phyloP scores from a whole-genome alignment of 805 yeast genomes.

The Lipomyces starkeyi region DNA sequence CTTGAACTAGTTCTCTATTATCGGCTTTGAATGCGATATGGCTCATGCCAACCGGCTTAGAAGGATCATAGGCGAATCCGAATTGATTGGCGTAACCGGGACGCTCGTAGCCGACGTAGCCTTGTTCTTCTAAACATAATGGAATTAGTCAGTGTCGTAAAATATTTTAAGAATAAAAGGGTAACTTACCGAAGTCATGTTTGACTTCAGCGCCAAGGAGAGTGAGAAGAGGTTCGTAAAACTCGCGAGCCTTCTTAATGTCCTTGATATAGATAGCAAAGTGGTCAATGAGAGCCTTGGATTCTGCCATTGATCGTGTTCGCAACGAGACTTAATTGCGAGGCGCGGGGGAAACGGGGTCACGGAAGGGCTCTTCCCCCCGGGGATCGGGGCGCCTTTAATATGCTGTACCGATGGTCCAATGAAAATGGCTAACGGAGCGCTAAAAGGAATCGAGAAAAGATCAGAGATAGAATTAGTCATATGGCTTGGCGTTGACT shows the following conservation, averaged over 20 bases:
- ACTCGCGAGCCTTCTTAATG: slow-evolving; percentile 8
- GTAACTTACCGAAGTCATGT: slow-evolving; percentile 6
- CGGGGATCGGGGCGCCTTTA: neutral
- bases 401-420: neutral
- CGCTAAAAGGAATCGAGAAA: neutral
- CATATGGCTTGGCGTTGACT: slow-evolving; percentile 1
- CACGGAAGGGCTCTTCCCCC: too few species aligned
- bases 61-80: slow-evolving; percentile 5
- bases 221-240: slow-evolving; percentile 18
- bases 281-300: neutral
- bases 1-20: neutral
- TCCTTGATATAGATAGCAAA: slow-evolving; percentile 11
- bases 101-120: slow-evolving; percentile 6
- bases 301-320: neutral
- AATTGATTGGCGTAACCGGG: neutral
- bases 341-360: neutral
- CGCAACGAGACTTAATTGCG: neutral
- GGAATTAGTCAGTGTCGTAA: neutral
- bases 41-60: slow-evolving; percentile 7
- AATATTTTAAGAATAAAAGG: neutral
- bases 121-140: slow-evolving; percentile 1
- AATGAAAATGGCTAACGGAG: neutral
- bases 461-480: slow-evolving; percentile 2
- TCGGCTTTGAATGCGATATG: slow-evolving; percentile 11
- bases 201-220: slow-evolving; percentile 15